Base-by-base conservation (phyloP, 2,329 filamentous ascomycete species). In the Diaporthe sp. region DNA sequence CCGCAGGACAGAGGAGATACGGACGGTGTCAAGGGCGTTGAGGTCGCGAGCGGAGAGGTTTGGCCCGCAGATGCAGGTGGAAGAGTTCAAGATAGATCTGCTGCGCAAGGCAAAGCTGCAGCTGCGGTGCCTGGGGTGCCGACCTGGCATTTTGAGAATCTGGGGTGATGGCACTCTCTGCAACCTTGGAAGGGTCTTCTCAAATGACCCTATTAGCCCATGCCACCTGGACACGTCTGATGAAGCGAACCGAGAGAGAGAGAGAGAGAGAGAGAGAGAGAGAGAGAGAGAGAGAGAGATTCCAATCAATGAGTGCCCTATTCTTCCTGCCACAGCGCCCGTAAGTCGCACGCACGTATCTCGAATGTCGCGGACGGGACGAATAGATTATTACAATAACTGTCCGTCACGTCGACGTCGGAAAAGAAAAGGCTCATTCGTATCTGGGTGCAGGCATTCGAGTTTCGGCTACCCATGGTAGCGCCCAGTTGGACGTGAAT, bases 61-160 rank as follows among this genome's bases (percentile, higher is more conserved):
- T 54, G 50, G 50, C 50, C 50, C 50, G 50, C 50, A 54, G 50
- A 54, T 54, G 50, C 50, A 54, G 50, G 50, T 54, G 50, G 50
- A 54, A 54, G 25, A 30, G 50, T 54, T 54, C 50, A 54, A 28
- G 50, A 54, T 54, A 15, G 50, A 17, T 54, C 12, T 54, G 25
- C 50, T 54, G 50, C 50, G 50, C 50, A 54, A 54, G 50, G 50
- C 50, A 54, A 54, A 54, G 50, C 50, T 54, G 50, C 50, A 54
- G 50, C 50, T 54, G 50, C 50, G 50, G 50, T 54, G 50, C 50
- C 50, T 54, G 50, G 50, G 50, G 50, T 54, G 50, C 50, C 50
- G 50, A 54, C 50, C 28, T 54, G 50, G 50, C 50, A 54, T 54
- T 28, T 54, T 54, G 50, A 54, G 50, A 54, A 54, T 54, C 50